Base-by-base conservation (phyloP, 805 yeast genomes). In the Hanseniaspora jakobsenii region DNA sequence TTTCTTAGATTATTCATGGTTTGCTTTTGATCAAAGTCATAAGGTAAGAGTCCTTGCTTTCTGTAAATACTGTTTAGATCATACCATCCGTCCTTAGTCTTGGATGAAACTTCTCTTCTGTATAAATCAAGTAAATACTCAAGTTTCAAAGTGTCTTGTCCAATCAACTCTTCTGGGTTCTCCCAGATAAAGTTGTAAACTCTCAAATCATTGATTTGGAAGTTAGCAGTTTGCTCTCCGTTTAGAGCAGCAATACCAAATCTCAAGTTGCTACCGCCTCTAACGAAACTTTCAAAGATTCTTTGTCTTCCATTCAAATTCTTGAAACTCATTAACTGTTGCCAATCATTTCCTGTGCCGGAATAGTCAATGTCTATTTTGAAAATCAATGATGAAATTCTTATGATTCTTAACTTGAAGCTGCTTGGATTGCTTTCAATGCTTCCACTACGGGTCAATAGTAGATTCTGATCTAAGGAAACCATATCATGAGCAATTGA, bases 201-300 rank as follows among this genome's bases (percentile, higher is more conserved):
- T 13, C 36, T 36, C 6, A 46, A 16, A 13, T 46, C 44, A 17
- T 35, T 39, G 12, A 46, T 40, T 40, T 40, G 45, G 42, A 46
- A 46, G 32, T 39, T 46, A 9, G 45, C 45, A 5, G 48, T 46
- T 40, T 46, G 45, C 9, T 46, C 48, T 14, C 48, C 48, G 18
- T 46, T 46, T 23, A 46, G 26, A 2, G 48, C 45, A 26, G 45
- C 27, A 24, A 46, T 39, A 26, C 48, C 48, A 17, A 46, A 46
- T 30, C 39, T 30, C 9, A 46, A 32, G 14, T 36, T 39, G 5
- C 36, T 36, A 16, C 43, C 43, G 4, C 46, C 46, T 42, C 35
- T 42, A 13, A 42, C 46, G 29, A 42, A 42, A 3, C 39, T 28
- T 29, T 42, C 46, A 29, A 42, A 42, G 10, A 42, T 13, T 29